phyloP scores from a whole-genome alignment of 2,329 filamentous ascomycete genomes.

The Xylogone sp. region DNA sequence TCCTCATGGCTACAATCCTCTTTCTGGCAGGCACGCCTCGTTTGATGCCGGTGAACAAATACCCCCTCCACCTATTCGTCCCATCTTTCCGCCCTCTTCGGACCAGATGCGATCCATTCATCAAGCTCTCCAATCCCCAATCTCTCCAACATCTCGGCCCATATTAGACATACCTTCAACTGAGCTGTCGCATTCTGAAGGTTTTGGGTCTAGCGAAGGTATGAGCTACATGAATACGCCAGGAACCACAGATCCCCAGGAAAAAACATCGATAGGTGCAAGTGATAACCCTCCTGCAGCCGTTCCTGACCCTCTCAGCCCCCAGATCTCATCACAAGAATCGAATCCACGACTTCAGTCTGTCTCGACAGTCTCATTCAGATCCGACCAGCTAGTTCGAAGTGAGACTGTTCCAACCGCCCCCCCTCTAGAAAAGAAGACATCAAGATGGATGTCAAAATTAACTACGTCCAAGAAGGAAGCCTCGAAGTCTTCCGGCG shows the following conservation, averaged over 20 bases:
- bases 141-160: conserved; percentile 13
- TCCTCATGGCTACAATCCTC: conserved; percentile 13
- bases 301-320: background rate
- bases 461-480: conserved; percentile 23
- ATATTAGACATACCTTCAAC: conserved; percentile 11
- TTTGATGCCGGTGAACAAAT: conserved; percentile 9
- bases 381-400: conserved; percentile 9
- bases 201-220: conserved; percentile 14
- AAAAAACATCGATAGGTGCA: background rate
- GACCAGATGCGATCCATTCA: conserved; percentile 13
- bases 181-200: conserved; percentile 14
- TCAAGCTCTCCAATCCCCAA: conserved; percentile 14
- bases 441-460: conserved; percentile 28
- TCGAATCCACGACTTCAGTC: background rate
- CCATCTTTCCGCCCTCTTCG: conserved; percentile 7
- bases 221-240: conserved; percentile 6
- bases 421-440: conserved; percentile 19
- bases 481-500: conserved; percentile 23
- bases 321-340: background rate
- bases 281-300: background rate
- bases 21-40: conserved; percentile 8
- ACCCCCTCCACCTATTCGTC: conserved; percentile 7
- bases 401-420: conserved; percentile 11
- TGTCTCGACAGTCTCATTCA: conserved; percentile 16
- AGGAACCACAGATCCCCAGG: conserved; percentile 1